phyloP scores from a whole-genome alignment of 805 yeast species.

The Wickerhamia fluorescens region DNA sequence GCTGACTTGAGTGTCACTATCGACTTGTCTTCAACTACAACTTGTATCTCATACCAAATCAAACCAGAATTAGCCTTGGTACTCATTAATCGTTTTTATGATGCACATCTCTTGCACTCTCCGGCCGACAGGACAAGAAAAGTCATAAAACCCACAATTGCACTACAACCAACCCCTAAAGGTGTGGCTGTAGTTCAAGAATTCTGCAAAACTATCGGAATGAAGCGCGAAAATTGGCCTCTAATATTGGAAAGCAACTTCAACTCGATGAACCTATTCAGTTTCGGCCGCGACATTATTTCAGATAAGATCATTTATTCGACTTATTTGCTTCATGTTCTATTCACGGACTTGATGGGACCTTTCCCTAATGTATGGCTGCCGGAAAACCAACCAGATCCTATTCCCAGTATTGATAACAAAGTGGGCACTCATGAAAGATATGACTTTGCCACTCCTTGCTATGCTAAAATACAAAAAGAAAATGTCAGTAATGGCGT shows the following conservation, averaged over 20 bases:
- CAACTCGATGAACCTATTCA: conserved; percentile 67
- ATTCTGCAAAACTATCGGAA: conserved; percentile 53
- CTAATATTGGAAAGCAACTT: conserved; percentile 46
- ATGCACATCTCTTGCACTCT: conserved; percentile 60
- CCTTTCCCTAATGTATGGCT: conserved; percentile 64
- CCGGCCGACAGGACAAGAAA: conserved; percentile 67
- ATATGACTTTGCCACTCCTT: not conserved
- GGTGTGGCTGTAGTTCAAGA: conserved; percentile 67
- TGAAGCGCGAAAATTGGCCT: conserved; percentile 33
- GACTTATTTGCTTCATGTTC: conserved; percentile 53
- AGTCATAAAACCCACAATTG: conserved; percentile 33
- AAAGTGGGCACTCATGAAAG: not conserved
- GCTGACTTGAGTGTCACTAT: conserved; percentile 39
- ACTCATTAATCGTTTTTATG: conserved; percentile 46
- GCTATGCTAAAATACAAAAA: not conserved
- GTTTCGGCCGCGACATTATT: conserved; percentile 55
- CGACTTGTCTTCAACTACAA: conserved; percentile 43
- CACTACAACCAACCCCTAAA: conserved; percentile 84
- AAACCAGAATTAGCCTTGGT: conserved; percentile 34
- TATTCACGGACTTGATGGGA: conserved; percentile 63
- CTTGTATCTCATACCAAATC: conserved; percentile 49
- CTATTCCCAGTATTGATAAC: conserved; percentile 2
- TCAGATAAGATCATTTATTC: conserved; percentile 58
- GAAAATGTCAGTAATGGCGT: not conserved
- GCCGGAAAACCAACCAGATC: conserved; percentile 46